Base-by-base conservation (phyloP, 1,284 basidiomycete genomes). In the Microbotryum violaceum region DNA sequence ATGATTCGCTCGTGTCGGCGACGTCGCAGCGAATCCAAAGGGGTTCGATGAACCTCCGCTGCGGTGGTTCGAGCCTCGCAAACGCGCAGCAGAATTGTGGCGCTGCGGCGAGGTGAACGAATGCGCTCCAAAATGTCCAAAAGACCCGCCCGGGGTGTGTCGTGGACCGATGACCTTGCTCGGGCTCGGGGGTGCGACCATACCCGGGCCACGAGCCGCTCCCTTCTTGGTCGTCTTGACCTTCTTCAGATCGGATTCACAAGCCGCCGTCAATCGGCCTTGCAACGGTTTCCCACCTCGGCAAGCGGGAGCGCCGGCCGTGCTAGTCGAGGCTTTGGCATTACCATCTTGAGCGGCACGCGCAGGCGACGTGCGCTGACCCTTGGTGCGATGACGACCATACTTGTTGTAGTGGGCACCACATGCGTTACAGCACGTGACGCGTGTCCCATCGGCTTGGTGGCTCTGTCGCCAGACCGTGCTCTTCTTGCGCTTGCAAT, bases 401-500 rank as follows among this genome's bases (percentile, higher is more conserved):
- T 67, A 57, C 59, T 65, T 64, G 54, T 69, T 69, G 61, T 49
- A 69, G 60, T 63, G 67, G 3, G 37, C 58, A 23, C 68, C 68
- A 55, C 68, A 69, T 14, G 68, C 65, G 51, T 67, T 69, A 49
- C 68, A 69, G n/a, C 65, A 63, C 20, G 48, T 56, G 49, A 60
- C 25, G 42, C 7, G 31, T 12, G 29, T 27, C 56, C 45, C 16
- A 4, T 52, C 33, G 25, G 27, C 3, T 3, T 46, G 54, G 16
- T 44, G 23, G 2, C 58, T 55, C 42, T 61, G 58, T 27, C 62
- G 49, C 68, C 65, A 65, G 4, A 56, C 48, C 45, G 66, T 66
- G 33, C 62, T 63, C 61, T 69, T 69, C 61, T 61, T 63, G 25
- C 68, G 52, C 53, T 60, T 63, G 58, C 68, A 69, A 49, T 69